Percentiles rank a stretch among this genome's conserved stretches.
phyloP scores from a whole-genome alignment of 2,329 filamentous ascomycete species.

The Plectosphaerella sp. region DNA sequence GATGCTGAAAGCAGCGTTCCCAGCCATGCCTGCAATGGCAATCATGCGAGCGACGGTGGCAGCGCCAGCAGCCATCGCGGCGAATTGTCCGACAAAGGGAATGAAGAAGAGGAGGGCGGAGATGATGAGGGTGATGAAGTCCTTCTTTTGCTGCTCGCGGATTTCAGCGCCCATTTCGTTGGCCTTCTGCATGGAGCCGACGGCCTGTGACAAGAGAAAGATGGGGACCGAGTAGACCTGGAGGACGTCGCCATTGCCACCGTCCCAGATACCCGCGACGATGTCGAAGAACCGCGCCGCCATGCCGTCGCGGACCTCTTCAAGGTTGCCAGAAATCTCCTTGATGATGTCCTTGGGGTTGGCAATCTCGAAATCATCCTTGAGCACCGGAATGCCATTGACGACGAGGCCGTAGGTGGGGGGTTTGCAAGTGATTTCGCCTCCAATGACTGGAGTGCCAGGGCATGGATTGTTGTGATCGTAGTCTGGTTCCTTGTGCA shows the following conservation, averaged over 20 bases:
- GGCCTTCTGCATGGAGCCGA: conserved; percentile 1
- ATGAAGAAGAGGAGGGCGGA: conserved; percentile 1
- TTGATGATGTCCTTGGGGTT: conserved; percentile 6
- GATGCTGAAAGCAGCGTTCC: conserved; percentile 1
- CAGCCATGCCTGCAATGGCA: not conserved
- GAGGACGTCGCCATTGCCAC: conserved; percentile 1
- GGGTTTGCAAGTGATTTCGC: not conserved
- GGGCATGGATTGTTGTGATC: not conserved
- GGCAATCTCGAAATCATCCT: conserved; percentile 1
- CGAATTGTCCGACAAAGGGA: conserved; percentile 2
- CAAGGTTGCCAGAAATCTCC: not conserved
- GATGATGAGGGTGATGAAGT: conserved; percentile 1
- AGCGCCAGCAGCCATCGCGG: not conserved
- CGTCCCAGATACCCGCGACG: not conserved
- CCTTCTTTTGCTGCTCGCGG: conserved; percentile 2
- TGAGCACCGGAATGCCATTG: not conserved
- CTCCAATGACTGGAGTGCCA: not conserved
- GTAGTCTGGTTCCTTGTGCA: not conserved
- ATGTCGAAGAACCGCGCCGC: not conserved
- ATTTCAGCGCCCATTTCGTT: not conserved
- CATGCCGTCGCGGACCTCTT: not conserved
- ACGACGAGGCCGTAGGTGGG: not conserved
- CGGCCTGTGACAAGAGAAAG: conserved; percentile 2
- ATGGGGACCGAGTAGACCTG: conserved; percentile 2
- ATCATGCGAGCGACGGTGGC: conserved; percentile 5